These are phyloP conservation scores for Tagetes patula DNA, from an alignment of 129 eudicot genomes.

Conservation along the genomic window DNA sequence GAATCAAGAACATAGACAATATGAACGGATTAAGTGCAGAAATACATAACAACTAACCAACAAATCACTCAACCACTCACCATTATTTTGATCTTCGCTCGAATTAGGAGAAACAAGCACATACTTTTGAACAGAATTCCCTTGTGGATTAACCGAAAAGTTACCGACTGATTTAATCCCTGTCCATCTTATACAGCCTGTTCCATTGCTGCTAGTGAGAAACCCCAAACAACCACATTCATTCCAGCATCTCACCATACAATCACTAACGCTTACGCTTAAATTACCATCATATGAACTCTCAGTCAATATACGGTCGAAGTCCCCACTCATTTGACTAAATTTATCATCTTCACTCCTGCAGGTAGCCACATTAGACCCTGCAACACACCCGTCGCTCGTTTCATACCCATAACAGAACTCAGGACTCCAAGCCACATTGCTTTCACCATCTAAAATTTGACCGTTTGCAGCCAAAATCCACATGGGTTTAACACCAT, in stretches of 20 bases:
- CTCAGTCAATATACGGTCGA: not conserved
- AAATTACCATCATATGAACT: slow-evolving; percentile 6
- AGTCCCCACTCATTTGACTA: slow-evolving; percentile 9
- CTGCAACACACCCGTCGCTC: slow-evolving; percentile 25
- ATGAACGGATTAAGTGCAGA: not conserved
- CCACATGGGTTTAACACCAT: slow-evolving; percentile 17
- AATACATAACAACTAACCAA: not conserved
- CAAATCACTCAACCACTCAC: not conserved
- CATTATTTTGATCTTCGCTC: slow-evolving; percentile 1
- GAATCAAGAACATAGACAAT: not conserved
- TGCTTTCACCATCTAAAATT: not conserved
- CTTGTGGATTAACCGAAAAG: slow-evolving; percentile 16
- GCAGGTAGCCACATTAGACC: slow-evolving; percentile 22
- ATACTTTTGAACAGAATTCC: slow-evolving; percentile 8
- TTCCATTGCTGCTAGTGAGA: slow-evolving; percentile 12
- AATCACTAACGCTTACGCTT: slow-evolving; percentile 43
- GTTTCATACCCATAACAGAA: slow-evolving; percentile 35
- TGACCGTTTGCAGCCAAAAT: slow-evolving; percentile 12
- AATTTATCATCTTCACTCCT: slow-evolving; percentile 16
- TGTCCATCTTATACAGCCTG: slow-evolving; percentile 29
- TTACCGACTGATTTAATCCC: slow-evolving; percentile 14
- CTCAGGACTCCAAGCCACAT: not conserved
- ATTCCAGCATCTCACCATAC: slow-evolving; percentile 52
- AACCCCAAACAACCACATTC: slow-evolving; percentile 49
- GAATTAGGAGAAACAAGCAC: slow-evolving; percentile 22